Evolutionary conservation across 2,329 filamentous ascomycete species (phyloP), one percentile per base, ranked within the genome.

Genomic region (Diplodia scrobiculata): DNA sequence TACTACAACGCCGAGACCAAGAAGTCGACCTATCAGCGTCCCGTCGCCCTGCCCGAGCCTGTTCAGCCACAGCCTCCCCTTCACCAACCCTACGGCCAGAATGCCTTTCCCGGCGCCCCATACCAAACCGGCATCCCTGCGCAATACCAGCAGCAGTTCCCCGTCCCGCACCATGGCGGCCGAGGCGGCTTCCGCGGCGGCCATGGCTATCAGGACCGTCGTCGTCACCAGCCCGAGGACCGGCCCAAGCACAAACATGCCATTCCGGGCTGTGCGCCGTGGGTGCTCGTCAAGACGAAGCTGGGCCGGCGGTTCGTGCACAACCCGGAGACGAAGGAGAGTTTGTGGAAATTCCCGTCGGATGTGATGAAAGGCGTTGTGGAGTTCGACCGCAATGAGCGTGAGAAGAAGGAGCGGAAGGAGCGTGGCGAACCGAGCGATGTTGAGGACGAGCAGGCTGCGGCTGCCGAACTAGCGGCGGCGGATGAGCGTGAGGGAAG

Each of bases 331-430:
- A 97, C 94, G 70, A 91, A 94, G 45, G 85, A 92, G 70, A 98
- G 93, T 77, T 92, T 92, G 77, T 99, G 96, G 95, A 92, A 92
- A 73, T 95, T 97, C 72, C 95, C 95, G 0, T 87, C 91, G 65
- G 89, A 95, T 75, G 83, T 99, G 41, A 89, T 93, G 84, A 88
- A 89, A 68, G 92, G 87, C 0, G 85, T 89, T 1, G 75, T 85
- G 3, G 86, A 87, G 14, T 91, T 95, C 64, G 87, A 89, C 72
- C 79, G 79, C 27, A 80, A 91, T 65, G 92, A 97, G 76, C 87
- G 89, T 75, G 87, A 89, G 70, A 85, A 86, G 67, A 89, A 78
- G 80, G 86, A 79, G 78, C 84, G 72, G 13, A 71, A 71, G 54
- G 74, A 77, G 86, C 87, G 79, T 11, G 76, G 74, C 19, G 76